These are phyloP conservation scores for Tritrichomonas musculus DNA, from an alignment of 208 protist species.

Conservation along the genomic window DNA sequence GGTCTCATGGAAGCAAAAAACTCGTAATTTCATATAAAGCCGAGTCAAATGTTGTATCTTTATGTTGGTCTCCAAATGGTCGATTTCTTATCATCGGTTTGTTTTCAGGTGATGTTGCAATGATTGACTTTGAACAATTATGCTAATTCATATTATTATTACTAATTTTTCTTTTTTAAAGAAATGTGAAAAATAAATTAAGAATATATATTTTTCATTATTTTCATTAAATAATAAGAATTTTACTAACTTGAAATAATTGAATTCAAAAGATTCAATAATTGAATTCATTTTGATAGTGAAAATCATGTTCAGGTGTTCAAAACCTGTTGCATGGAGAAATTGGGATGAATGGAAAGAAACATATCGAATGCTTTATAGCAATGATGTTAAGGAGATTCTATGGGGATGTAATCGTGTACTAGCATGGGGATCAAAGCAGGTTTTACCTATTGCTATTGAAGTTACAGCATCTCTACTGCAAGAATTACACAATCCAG, in stretches of 20 bases:
- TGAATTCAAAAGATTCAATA: no score
- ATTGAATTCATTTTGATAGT: no score
- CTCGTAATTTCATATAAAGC: not conserved
- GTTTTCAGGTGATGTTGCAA: not conserved
- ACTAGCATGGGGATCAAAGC: not conserved
- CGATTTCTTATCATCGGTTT: not conserved
- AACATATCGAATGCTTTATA: not conserved
- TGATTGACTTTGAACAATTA: slow-evolving; percentile 1
- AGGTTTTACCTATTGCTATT: not conserved
- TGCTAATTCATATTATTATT: not conserved
- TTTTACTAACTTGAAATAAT: no score
- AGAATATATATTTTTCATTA: no score
- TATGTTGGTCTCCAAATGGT: not conserved
- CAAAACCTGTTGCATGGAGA: not conserved
- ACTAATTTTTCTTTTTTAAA: no score
- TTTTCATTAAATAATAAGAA: no score
- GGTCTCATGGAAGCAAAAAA: not conserved
- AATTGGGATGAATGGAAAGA: slow-evolving; percentile 31
- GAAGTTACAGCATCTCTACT: slow-evolving; percentile 11
- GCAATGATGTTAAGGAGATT: not conserved
- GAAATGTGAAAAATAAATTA: no score
- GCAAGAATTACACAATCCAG: not conserved
- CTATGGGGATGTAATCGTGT: not conserved
- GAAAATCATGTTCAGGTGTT: not conserved
- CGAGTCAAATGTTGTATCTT: not conserved